Evolutionary conservation across 177 flowering plant species (phyloP).

Genomic region (Vitis hybrid): DNA sequence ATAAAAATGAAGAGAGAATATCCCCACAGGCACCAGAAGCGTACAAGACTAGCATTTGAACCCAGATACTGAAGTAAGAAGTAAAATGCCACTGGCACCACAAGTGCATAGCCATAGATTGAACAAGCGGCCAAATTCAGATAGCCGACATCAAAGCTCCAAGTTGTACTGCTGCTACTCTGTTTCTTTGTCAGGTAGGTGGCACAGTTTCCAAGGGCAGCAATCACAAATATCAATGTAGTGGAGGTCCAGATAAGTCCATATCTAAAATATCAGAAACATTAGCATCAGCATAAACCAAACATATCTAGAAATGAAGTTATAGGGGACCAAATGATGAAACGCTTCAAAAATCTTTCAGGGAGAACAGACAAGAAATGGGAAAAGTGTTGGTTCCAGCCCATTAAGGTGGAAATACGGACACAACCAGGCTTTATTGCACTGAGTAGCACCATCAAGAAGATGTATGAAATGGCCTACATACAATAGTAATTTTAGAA

Average conservation of each 20-base stretch:
- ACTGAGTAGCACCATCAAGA: too few species aligned
- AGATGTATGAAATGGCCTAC: too few species aligned
- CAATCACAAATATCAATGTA: slow-evolving; percentile 77
- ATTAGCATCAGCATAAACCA: slow-evolving; percentile 4
- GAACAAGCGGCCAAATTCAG: slow-evolving; percentile 65
- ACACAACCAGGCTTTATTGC: too few species aligned
- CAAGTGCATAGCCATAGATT: slow-evolving; percentile 69
- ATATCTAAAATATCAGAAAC: slow-evolving; percentile 46
- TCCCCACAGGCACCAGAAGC: slow-evolving; percentile 99
- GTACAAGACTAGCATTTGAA: slow-evolving; percentile 61
- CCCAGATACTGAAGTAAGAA: slow-evolving; percentile 89
- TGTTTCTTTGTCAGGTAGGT: slow-evolving; percentile 69
- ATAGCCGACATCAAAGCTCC: slow-evolving; percentile 88
- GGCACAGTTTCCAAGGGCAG: slow-evolving; percentile 91
- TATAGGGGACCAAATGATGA: neutral
- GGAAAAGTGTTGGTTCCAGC: neutral
- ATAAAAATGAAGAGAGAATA: slow-evolving; percentile 86
- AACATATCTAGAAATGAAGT: neutral
- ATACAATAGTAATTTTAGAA: too few species aligned
- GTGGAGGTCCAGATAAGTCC: slow-evolving; percentile 94
- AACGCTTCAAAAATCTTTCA: neutral
- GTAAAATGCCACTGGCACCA: slow-evolving; percentile 83
- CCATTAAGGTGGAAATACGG: too few species aligned
- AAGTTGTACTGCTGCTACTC: slow-evolving; percentile 41
- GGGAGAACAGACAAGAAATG: neutral